Evolutionary conservation across 805 yeast genomes (phyloP).

Genomic region (Debaryomyces prosopidis): DNA sequence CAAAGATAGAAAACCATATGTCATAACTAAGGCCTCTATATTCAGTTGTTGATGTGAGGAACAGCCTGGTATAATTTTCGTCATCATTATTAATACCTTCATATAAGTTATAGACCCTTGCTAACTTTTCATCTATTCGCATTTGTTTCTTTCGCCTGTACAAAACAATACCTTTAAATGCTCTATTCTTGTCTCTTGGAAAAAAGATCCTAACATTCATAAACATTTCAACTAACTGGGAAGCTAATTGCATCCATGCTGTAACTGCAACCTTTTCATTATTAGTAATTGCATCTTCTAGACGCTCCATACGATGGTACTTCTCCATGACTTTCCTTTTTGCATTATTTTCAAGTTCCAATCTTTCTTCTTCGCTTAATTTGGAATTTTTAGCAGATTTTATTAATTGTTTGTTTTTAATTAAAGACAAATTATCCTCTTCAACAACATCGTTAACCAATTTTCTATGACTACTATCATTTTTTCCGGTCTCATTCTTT

Average conservation of each 20-base stretch:
- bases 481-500: background rate
- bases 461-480: background rate
- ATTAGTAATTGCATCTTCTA: slow-evolving; percentile 34
- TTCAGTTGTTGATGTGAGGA: slow-evolving; percentile 51
- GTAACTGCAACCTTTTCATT: slow-evolving; percentile 60
- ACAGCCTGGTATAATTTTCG: slow-evolving; percentile 23
- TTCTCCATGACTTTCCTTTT: slow-evolving; percentile 57
- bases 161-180: slow-evolving; percentile 65
- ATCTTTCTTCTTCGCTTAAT: slow-evolving; percentile 46
- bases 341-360: slow-evolving; percentile 58
- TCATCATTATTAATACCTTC: slow-evolving; percentile 49
- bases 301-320: slow-evolving; percentile 53
- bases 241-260: slow-evolving; percentile 82
- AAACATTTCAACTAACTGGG: slow-evolving; percentile 81
- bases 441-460: slow-evolving; percentile 2
- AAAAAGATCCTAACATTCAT: slow-evolving; percentile 76
- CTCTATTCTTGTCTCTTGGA: slow-evolving; percentile 69
- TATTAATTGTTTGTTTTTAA: slow-evolving; percentile 11
- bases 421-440: slow-evolving; percentile 16
- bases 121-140: slow-evolving; percentile 71
- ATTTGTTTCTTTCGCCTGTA: slow-evolving; percentile 61
- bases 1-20: slow-evolving; percentile 82
- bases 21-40: slow-evolving; percentile 78
- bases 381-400: slow-evolving; percentile 15
- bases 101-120: slow-evolving; percentile 63